Evolutionary conservation across 768 basidiomycete species (phyloP).

Genomic region (Lactarius hengduanensis): DNA sequence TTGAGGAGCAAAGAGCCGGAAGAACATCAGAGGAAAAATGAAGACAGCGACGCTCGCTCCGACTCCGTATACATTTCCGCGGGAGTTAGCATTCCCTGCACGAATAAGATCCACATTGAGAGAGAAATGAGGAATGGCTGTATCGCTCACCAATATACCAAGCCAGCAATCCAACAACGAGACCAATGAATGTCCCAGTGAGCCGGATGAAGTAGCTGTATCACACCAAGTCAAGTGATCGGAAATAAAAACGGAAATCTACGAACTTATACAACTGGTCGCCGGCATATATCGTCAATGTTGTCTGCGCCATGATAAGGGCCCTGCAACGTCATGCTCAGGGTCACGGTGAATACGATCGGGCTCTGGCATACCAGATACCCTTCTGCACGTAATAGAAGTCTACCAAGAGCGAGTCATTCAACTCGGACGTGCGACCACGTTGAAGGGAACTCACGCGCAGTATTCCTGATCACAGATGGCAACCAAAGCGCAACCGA

Average conservation of each 20-base stretch:
- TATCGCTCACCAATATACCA: slow-evolving; percentile 47
- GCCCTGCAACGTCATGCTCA: slow-evolving; percentile 39
- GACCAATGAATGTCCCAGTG: slow-evolving; percentile 47
- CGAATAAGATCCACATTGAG: not conserved
- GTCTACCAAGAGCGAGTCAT: slow-evolving; percentile 31
- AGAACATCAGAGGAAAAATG: slow-evolving; percentile 48
- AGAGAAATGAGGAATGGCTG: not conserved
- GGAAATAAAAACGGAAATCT: not conserved
- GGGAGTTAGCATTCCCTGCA: slow-evolving; percentile 43
- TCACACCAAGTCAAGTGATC: slow-evolving; percentile 5
- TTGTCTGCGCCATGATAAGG: slow-evolving; percentile 60
- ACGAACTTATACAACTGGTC: slow-evolving; percentile 54
- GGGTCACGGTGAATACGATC: not conserved
- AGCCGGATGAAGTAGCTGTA: slow-evolving; percentile 45
- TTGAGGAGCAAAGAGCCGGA: slow-evolving; percentile 48
- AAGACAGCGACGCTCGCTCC: slow-evolving; percentile 50
- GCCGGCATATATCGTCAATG: slow-evolving; percentile 53
- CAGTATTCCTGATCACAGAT: slow-evolving; percentile 41
- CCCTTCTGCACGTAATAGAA: slow-evolving; percentile 48
- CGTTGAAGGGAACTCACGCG: slow-evolving; percentile 37
- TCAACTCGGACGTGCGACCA: slow-evolving; percentile 1
- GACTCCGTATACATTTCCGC: slow-evolving; percentile 55
- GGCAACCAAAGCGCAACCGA: slow-evolving; percentile 55
- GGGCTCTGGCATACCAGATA: slow-evolving; percentile 39
- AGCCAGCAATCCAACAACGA: slow-evolving; percentile 46